Conservation (phyloP, 2,329 filamentous ascomycete genomes). For the Fusarium lyarnte region DNA sequence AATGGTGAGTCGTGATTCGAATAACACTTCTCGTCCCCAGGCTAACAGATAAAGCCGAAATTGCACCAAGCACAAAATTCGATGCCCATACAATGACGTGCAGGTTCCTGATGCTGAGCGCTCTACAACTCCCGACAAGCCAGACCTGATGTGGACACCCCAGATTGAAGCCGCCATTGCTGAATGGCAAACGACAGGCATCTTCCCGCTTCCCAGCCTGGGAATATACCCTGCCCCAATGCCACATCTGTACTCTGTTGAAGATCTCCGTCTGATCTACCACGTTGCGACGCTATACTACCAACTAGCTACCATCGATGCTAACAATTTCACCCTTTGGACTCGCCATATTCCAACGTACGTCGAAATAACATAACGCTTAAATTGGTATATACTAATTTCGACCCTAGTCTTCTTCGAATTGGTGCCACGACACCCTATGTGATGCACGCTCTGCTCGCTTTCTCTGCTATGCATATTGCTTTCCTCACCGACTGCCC, state of each 20-base stretch:
- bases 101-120: conserved; percentile 70
- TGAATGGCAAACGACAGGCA: conserved; percentile 83
- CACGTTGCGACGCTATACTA: conserved; percentile 88
- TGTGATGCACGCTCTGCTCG: conserved; percentile 92
- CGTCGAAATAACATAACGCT: conserved; percentile 50
- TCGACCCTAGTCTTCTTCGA: conserved; percentile 61
- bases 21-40: not conserved
- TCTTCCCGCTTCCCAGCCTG: conserved; percentile 86
- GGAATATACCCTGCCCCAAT: conserved; percentile 78
- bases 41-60: conserved; percentile 75
- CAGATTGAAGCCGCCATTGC: conserved; percentile 84
- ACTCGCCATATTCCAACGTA: conserved; percentile 92
- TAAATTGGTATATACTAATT: conserved; percentile 22
- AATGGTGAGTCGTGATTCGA: conserved; percentile 74
- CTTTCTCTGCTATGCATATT: conserved; percentile 94
- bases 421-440: conserved; percentile 85
- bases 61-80: conserved; percentile 98
- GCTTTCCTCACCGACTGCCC: conserved; percentile 88
- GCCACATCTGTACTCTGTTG: conserved; percentile 76
- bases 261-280: conserved; percentile 88
- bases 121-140: conserved; percentile 68
- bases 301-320: conserved; percentile 79
- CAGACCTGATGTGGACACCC: conserved; percentile 84
- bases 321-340: conserved; percentile 90
- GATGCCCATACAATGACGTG: conserved; percentile 96